These are phyloP conservation scores for Solanum arcanum DNA, from an alignment of 257 asterid genomes.

Conservation along the genomic window DNA sequence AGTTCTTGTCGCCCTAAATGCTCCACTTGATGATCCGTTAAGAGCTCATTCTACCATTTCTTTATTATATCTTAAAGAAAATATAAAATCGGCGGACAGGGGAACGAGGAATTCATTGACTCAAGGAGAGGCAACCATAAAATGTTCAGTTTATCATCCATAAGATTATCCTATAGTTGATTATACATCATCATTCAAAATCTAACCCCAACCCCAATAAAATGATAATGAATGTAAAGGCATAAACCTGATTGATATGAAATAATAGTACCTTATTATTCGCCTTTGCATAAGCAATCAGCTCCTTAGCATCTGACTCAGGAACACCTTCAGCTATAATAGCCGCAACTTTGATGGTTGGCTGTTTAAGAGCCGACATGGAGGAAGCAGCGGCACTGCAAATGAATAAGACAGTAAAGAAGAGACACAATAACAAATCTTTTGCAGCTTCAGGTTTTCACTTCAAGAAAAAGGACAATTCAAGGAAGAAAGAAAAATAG, in stretches of 20 bases:
- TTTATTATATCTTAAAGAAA: background rate
- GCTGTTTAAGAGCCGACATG: slow-evolving; percentile 94
- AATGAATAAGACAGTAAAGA: slow-evolving; percentile 5
- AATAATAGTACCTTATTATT: slow-evolving; percentile 66
- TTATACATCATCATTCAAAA: background rate
- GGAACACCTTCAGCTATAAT: slow-evolving; percentile 99
- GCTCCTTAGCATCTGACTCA: slow-evolving; percentile 83
- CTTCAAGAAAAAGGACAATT: background rate
- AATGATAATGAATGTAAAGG: background rate
- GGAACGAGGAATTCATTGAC: background rate
- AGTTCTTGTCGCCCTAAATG: background rate
- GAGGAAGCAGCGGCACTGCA: slow-evolving; percentile 99
- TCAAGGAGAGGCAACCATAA: background rate
- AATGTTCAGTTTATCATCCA: background rate
- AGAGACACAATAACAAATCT: background rate
- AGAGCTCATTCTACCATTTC: background rate
- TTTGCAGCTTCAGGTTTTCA: background rate
- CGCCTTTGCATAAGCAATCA: slow-evolving; percentile 94
- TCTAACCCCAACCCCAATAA: background rate
- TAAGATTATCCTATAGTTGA: background rate
- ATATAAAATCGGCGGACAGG: background rate
- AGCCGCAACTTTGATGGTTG: slow-evolving; percentile 89
- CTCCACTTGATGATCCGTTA: background rate
- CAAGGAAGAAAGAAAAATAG: background rate
- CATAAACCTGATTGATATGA: background rate